These are phyloP conservation scores for Trichocladium antarcticum DNA, from an alignment of 495 filamentous ascomycete species.

Conservation along the genomic window DNA sequence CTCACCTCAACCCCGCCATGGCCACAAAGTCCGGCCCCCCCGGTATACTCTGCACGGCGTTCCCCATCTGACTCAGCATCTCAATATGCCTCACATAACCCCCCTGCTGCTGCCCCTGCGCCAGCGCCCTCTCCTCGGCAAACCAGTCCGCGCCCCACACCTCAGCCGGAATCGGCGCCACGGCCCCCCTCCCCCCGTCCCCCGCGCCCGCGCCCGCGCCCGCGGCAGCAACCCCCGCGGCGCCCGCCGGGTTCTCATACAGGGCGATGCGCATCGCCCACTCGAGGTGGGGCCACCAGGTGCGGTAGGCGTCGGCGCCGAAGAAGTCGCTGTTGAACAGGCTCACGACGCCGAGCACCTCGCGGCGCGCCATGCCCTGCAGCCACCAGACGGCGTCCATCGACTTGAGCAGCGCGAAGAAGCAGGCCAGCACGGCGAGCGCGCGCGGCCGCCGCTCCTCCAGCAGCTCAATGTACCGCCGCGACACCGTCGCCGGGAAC, in stretches of 20 bases:
- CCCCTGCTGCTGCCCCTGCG: constrained; percentile 17
- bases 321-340: constrained; percentile 39
- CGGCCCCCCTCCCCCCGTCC: not conserved
- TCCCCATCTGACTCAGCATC: constrained; percentile 38
- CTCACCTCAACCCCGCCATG: constrained; percentile 1
- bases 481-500: constrained; percentile 48
- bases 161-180: constrained; percentile 35
- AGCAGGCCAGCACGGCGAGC: constrained; percentile 44
- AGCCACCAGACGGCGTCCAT: constrained; percentile 47
- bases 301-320: constrained; percentile 26
- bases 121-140: constrained; percentile 29
- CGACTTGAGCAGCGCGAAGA: constrained; percentile 45
- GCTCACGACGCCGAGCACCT: constrained; percentile 43
- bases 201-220: not conserved
- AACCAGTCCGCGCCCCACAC: constrained; percentile 41
- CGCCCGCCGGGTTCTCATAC: constrained; percentile 20
- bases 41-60: constrained; percentile 27
- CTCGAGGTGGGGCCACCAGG: constrained; percentile 47
- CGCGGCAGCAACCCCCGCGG: not conserved
- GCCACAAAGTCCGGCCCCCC: constrained; percentile 16
- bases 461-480: constrained; percentile 44
- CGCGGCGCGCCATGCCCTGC: constrained; percentile 43
- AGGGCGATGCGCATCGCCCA: constrained; percentile 44
- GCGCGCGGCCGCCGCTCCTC: constrained; percentile 41
- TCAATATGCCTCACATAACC: constrained; percentile 37